Conservation (phyloP, 345 rosid genomes). For the Eucalyptus urophylla region DNA sequence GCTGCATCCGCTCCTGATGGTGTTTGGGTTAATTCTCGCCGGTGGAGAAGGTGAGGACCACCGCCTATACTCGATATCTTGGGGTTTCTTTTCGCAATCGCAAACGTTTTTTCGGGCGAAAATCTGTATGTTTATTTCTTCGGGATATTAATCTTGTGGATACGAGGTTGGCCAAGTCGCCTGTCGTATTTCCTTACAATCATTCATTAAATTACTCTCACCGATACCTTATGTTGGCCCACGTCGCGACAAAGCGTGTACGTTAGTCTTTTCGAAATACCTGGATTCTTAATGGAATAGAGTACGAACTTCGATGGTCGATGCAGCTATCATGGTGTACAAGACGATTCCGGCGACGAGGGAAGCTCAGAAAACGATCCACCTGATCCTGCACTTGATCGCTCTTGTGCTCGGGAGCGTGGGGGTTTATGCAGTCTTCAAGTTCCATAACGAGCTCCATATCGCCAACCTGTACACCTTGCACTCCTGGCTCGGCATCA, state of each 20-base stretch:
- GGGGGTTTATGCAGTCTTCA: conserved; percentile 29
- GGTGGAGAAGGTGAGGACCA: conserved; percentile 34
- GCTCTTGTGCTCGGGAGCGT: conserved; percentile 22
- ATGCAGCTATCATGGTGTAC: conserved; percentile 40
- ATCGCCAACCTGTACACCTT: conserved; percentile 10
- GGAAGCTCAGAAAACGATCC: conserved; percentile 13
- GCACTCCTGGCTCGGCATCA: conserved; percentile 51
- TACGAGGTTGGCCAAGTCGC: neutral
- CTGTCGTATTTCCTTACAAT: neutral
- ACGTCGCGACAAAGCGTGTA: neutral
- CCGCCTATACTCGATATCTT: neutral
- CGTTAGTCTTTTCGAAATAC: neutral
- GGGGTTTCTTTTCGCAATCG: neutral
- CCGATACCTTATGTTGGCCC: no score
- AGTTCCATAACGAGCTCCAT: conserved; percentile 13
- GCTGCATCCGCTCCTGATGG: conserved; percentile 42
- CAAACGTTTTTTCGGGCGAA: neutral
- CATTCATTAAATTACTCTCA: neutral
- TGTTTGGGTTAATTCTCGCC: conserved; percentile 35
- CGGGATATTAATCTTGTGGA: neutral
- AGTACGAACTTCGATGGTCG: neutral
- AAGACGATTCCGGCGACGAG: conserved; percentile 24
- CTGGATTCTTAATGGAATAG: neutral
- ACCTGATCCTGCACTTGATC: conserved; percentile 14
- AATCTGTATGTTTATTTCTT: neutral